These are phyloP conservation scores for Omphalea diandra DNA, from an alignment of 441 rosid species.

Conservation along the genomic window DNA sequence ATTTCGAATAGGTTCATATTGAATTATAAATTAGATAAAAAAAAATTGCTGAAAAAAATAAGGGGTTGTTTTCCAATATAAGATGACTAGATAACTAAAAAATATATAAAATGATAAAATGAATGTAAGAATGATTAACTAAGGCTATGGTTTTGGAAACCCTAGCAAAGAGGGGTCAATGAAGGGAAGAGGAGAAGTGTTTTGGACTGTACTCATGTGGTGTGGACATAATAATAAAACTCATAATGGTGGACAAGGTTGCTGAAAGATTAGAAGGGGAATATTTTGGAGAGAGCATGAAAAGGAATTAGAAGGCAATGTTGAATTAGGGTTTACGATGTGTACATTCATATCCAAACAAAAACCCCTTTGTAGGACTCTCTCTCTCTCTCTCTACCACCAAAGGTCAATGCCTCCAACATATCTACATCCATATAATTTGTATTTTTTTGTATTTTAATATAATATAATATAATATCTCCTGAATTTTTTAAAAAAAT, in stretches of 20 bases:
- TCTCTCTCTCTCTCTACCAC: neutral
- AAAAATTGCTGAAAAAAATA: too few species aligned
- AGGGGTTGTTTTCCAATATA: constrained; percentile 37
- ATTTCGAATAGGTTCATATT: too few species aligned
- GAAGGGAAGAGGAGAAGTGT: neutral
- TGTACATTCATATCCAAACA: constrained; percentile 44
- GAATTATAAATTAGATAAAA: too few species aligned
- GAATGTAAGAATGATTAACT: constrained; percentile 25
- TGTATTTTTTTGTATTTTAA: neutral
- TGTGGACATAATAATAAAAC: constrained; percentile 19
- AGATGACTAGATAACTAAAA: constrained; percentile 25
- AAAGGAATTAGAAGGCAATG: constrained; percentile 57
- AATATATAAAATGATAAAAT: constrained; percentile 18
- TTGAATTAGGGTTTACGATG: constrained; percentile 42
- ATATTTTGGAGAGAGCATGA: constrained; percentile 64
- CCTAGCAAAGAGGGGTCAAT: constrained; percentile 17
- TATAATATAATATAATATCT: constrained; percentile 4
- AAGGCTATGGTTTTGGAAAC: constrained; percentile 43
- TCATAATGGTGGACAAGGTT: constrained; percentile 24
- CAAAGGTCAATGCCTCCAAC: constrained; percentile 37
- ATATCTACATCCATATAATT: too few species aligned
- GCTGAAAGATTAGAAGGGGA: constrained; percentile 46
- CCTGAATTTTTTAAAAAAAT: neutral
- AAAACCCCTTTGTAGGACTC: constrained; percentile 42
- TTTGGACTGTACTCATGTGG: constrained; percentile 35